These are phyloP conservation scores for Elongisporangium prolatum DNA, from an alignment of 352 stramenopile species.

Conservation along the genomic window DNA sequence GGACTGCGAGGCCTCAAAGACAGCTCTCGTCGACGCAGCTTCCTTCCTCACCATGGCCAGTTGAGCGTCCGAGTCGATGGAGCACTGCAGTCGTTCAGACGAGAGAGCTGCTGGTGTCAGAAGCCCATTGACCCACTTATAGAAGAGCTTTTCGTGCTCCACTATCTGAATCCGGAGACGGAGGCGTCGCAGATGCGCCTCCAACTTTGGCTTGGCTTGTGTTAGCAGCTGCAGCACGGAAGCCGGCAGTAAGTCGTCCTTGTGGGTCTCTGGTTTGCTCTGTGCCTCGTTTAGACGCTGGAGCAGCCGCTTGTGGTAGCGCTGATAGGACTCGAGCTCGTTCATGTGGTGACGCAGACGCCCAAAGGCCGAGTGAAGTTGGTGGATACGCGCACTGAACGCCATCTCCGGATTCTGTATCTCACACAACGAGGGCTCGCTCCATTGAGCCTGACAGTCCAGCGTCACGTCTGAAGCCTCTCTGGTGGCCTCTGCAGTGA, in stretches of 20 bases:
- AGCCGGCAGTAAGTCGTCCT: constrained; percentile 27
- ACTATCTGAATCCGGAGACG: constrained; percentile 45
- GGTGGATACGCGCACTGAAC: constrained; percentile 26
- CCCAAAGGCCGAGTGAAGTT: constrained; percentile 37
- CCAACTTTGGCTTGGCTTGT: constrained; percentile 17
- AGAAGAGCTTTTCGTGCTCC: constrained; percentile 56
- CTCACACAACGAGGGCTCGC: background rate
- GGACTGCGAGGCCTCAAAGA: constrained; percentile 21
- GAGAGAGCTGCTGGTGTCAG: background rate
- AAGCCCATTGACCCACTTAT: constrained; percentile 3
- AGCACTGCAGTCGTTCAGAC: background rate
- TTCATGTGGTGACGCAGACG: constrained; percentile 33
- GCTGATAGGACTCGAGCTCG: constrained; percentile 24
- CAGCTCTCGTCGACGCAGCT: constrained; percentile 20
- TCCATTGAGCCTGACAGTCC: constrained; percentile 5
- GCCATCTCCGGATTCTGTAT: background rate
- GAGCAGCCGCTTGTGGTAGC: constrained; percentile 42
- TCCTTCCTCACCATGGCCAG: background rate
- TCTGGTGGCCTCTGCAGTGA: constrained; percentile 10
- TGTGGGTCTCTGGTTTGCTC: constrained; percentile 14
- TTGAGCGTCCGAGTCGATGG: background rate
- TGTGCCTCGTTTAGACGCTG: constrained; percentile 25
- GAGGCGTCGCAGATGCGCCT: constrained; percentile 37
- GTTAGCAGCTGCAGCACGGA: constrained; percentile 38
- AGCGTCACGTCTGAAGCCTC: background rate